Percentiles rank a stretch among this genome's conserved stretches.
phyloP scores from a whole-genome alignment of 2,329 filamentous ascomycete genomes.

The Acephala macrosclerotiorum region DNA sequence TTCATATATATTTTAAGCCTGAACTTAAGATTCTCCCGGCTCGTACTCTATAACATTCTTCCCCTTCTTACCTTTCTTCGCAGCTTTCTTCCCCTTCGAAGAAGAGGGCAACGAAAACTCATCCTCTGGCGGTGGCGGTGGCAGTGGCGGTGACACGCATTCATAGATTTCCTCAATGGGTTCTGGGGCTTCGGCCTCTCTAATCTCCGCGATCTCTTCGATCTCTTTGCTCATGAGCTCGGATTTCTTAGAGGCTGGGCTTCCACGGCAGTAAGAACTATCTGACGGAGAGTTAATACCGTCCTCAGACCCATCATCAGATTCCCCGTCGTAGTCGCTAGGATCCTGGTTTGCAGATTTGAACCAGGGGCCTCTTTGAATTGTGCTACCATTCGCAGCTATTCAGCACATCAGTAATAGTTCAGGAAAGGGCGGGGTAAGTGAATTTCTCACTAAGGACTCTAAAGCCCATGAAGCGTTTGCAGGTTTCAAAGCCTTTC shows the following conservation, averaged over 20 bases:
- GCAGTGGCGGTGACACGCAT: too few species aligned
- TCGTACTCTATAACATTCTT: too few species aligned
- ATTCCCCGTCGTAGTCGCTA: not conserved
- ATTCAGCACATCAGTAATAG: slow-evolving; percentile 16
- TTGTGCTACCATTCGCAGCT: slow-evolving; percentile 28
- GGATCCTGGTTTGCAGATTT: slow-evolving; percentile 5
- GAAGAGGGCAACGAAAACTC: too few species aligned
- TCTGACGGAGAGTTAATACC: not conserved
- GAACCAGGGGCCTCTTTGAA: slow-evolving; percentile 35
- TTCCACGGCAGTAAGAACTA: not conserved
- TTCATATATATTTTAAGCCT: too few species aligned
- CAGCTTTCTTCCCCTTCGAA: too few species aligned
- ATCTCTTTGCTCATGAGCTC: too few species aligned
- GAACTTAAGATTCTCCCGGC: too few species aligned
- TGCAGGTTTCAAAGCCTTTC: slow-evolving; percentile 46
- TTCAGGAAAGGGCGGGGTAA: not conserved
- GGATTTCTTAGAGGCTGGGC: not conserved
- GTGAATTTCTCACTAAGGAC: slow-evolving; percentile 17
- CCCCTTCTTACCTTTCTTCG: too few species aligned
- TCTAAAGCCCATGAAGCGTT: slow-evolving; percentile 21
- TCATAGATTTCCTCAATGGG: too few species aligned
- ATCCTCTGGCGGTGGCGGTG: too few species aligned
- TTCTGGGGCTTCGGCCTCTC: too few species aligned
- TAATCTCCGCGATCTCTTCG: not conserved
- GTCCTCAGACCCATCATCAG: not conserved